A percentile compares a stretch with the other conserved stretches of the same genome.
These are phyloP conservation scores for Elaeagnus macrophylla DNA, from an alignment of 306 rosid genomes.

Conservation along the genomic window DNA sequence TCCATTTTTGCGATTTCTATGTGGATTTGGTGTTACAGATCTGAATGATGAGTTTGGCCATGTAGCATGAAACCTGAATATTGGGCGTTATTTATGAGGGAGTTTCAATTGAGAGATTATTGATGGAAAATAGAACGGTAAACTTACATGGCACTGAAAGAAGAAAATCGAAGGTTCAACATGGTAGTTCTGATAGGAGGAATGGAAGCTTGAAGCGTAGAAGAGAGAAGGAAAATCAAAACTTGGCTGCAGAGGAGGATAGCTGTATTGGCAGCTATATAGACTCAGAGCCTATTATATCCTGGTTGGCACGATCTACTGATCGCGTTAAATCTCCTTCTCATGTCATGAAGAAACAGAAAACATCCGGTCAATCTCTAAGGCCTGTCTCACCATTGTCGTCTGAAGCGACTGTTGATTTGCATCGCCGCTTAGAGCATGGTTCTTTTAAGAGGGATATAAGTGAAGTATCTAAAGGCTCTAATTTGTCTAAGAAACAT, in stretches of 20 bases:
- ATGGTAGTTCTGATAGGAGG: constrained; percentile 33
- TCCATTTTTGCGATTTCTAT: constrained; percentile 18
- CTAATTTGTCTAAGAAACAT: constrained; percentile 33
- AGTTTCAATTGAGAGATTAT: constrained; percentile 39
- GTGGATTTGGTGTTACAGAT: constrained; percentile 53
- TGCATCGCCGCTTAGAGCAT: neutral
- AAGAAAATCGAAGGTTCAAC: constrained; percentile 26
- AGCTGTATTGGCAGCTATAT: constrained; percentile 42
- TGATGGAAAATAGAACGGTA: constrained; percentile 72
- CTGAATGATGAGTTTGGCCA: constrained; percentile 39
- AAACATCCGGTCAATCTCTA: constrained; percentile 32
- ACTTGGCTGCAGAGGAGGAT: constrained; percentile 36
- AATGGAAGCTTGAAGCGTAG: constrained; percentile 34
- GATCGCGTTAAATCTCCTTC: constrained; percentile 49
- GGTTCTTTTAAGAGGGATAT: constrained; percentile 25
- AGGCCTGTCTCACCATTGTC: constrained; percentile 32
- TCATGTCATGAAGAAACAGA: constrained; percentile 56
- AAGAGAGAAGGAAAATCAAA: constrained; percentile 39
- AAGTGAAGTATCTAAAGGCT: constrained; percentile 25
- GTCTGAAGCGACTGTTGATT: constrained; percentile 33
- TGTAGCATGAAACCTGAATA: constrained; percentile 68
- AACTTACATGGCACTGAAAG: constrained; percentile 47
- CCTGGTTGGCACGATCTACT: constrained; percentile 79
- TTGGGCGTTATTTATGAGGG: constrained; percentile 36
- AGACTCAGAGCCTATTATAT: constrained; percentile 90